phyloP scores from a whole-genome alignment of 1,139 yeast genomes.

The Sugiyamaella castrensis region DNA sequence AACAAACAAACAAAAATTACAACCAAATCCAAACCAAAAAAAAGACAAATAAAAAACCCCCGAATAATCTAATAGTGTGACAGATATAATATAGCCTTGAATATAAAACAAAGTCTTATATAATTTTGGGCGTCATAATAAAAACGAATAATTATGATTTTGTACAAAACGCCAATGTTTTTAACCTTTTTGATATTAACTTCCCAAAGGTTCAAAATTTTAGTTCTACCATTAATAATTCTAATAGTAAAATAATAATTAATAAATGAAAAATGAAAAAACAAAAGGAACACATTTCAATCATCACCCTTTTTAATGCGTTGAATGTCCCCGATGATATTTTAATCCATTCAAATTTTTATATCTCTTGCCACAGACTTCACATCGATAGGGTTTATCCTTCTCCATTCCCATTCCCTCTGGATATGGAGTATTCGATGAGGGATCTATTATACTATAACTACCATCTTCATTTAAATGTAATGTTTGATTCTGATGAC shows the following conservation, averaged over 20 bases:
- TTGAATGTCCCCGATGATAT: slow-evolving; percentile 96
- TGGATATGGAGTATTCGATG: slow-evolving; percentile 83
- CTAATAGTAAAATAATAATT: slow-evolving; percentile 1
- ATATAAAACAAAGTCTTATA: background rate
- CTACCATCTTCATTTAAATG: slow-evolving; percentile 93
- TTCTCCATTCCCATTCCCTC: slow-evolving; percentile 91
- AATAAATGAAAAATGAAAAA: background rate
- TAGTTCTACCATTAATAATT: background rate
- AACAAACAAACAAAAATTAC: background rate
- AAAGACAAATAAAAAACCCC: background rate
- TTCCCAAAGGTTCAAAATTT: no score
- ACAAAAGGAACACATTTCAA: no score
- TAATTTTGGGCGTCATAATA: background rate
- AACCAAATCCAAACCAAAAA: background rate
- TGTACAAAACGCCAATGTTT: no score
- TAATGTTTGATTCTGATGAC: slow-evolving; percentile 92
- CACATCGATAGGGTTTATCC: slow-evolving; percentile 97
- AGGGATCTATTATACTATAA: slow-evolving; percentile 88
- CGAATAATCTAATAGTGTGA: no score
- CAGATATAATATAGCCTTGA: no score
- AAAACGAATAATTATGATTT: background rate
- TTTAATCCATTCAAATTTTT: slow-evolving; percentile 94
- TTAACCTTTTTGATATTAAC: no score
- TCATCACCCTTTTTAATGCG: slow-evolving; percentile 53
- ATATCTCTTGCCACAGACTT: slow-evolving; percentile 95